Evolutionary conservation across 2,329 filamentous ascomycete genomes (phyloP).

Genomic region (Sporothrix protearum): DNA sequence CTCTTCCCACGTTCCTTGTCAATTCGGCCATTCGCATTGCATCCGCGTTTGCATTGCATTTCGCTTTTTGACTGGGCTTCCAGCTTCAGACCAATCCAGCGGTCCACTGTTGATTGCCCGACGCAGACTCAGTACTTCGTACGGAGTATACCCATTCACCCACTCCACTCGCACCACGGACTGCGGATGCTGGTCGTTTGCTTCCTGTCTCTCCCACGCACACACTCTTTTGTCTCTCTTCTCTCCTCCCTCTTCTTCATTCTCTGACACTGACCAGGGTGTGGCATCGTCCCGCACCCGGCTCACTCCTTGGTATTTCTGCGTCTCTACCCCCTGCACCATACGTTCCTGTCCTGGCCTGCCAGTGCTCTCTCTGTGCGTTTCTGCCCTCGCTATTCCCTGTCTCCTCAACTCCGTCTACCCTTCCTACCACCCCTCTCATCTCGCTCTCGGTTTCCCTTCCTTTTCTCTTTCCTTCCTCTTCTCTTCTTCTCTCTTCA

Average conservation of each 20-base stretch:
- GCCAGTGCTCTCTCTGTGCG: neutral
- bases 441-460: neutral
- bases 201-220: neutral
- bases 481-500: neutral
- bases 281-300: slow-evolving; percentile 4
- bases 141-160: neutral
- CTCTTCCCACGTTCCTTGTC: neutral
- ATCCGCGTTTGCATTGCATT: neutral
- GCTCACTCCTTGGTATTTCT: slow-evolving; percentile 16
- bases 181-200: slow-evolving; percentile 9
- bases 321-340: neutral
- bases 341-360: neutral
- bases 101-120: slow-evolving; percentile 15
- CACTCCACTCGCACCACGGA: neutral
- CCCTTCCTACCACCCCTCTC: neutral
- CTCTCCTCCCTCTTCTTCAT: neutral
- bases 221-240: no score
- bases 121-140: no score
- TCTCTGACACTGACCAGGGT: neutral
- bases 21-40: neutral
- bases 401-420: neutral
- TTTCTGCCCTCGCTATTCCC: neutral
- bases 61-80: slow-evolving; percentile 8
- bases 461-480: neutral
- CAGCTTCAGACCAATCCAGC: slow-evolving; percentile 6